Conservation (phyloP, 345 rosid species). For the Clausena lansium region DNA sequence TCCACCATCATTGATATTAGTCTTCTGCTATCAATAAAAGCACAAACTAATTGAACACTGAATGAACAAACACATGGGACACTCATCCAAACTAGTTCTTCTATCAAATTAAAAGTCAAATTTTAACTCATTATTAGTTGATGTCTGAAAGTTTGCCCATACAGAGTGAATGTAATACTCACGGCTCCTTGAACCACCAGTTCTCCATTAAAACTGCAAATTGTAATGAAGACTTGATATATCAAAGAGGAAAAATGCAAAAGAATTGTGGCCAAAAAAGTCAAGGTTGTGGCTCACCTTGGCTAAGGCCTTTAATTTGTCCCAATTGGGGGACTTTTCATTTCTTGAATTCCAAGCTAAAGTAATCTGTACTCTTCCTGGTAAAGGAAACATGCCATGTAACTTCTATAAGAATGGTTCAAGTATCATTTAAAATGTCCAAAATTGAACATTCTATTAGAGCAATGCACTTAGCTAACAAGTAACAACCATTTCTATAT, state of each 20-base stretch:
- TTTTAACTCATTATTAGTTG: constrained; percentile 67
- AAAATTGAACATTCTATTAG: constrained; percentile 8
- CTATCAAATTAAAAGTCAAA: not conserved
- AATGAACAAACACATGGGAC: not conserved
- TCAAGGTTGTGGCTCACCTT: constrained; percentile 42
- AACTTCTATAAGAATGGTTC: constrained; percentile 6
- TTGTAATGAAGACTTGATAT: constrained; percentile 8
- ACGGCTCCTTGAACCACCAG: constrained; percentile 67
- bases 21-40: not conserved
- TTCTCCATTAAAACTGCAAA: constrained; percentile 83
- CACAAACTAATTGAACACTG: not conserved
- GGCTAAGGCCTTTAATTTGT: constrained; percentile 72
- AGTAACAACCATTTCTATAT: constrained; percentile 69
- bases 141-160: constrained; percentile 98
- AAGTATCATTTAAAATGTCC: not conserved
- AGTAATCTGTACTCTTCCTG: constrained; percentile 87
- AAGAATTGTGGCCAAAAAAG: not conserved
- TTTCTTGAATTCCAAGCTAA: constrained; percentile 93
- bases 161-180: constrained; percentile 71
- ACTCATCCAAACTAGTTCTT: not conserved
- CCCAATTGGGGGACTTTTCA: constrained; percentile 64
- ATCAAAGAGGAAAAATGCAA: not conserved
- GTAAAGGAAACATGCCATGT: constrained; percentile 18
- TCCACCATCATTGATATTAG: not conserved
- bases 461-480: constrained; percentile 14